Percentiles rank a stretch among this genome's conserved stretches.
phyloP scores from a whole-genome alignment of 805 yeast species.

The Candida insectalens region DNA sequence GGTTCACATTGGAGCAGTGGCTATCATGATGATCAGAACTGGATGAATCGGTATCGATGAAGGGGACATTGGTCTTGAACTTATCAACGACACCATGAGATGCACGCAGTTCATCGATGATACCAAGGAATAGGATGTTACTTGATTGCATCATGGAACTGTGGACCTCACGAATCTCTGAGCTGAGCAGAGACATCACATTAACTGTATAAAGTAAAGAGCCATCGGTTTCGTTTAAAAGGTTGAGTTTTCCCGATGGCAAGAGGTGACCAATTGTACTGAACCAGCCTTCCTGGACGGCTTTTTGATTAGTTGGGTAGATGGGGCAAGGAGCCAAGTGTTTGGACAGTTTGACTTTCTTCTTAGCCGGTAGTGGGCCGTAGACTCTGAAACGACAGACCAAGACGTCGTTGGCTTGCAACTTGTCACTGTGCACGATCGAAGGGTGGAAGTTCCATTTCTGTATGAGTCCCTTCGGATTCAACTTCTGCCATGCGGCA shows the following conservation, averaged over 20 bases:
- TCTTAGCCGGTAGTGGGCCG: conserved; percentile 46
- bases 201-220: conserved; percentile 49
- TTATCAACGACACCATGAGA: conserved; percentile 21
- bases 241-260: conserved; percentile 51
- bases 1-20: conserved; percentile 5
- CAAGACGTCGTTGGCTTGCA: conserved; percentile 28
- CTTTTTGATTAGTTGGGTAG: conserved; percentile 7
- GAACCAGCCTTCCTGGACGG: conserved; percentile 53
- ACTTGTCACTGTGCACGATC: conserved; percentile 14
- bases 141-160: conserved; percentile 52
- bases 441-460: conserved; percentile 36
- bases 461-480: conserved; percentile 34
- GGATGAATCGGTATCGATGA: not conserved
- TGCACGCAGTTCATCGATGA: conserved; percentile 42
- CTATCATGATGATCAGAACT: conserved; percentile 2
- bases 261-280: conserved; percentile 60
- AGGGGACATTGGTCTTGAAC: not conserved
- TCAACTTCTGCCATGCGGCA: conserved; percentile 40
- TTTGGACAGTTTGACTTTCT: conserved; percentile 23
- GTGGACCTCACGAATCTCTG: conserved; percentile 58
- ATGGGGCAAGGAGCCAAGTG: conserved; percentile 12
- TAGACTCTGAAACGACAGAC: conserved; percentile 58
- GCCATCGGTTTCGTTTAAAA: conserved; percentile 58
- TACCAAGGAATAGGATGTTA: conserved; percentile 50
- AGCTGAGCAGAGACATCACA: conserved; percentile 37